Base-by-base conservation (phyloP, 1,284 basidiomycete species). In the Rhodotorula sp. region DNA sequence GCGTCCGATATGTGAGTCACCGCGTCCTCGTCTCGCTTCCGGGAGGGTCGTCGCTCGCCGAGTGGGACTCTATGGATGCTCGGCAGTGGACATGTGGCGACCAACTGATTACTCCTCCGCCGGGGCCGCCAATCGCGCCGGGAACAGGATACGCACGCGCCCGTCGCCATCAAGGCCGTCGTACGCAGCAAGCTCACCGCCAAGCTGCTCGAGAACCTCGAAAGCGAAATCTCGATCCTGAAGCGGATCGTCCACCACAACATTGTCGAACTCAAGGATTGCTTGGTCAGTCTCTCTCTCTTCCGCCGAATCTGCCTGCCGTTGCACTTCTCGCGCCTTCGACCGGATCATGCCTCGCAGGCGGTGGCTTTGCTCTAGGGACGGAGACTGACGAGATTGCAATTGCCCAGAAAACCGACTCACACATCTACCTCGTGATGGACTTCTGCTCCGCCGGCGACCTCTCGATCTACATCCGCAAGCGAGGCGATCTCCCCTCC, bases 341-440 rank as follows among this genome's bases (percentile, higher is more conserved):
- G 48, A 49, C 48, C 48, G 48, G 8, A 19, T 21, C 10, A 18
- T 18, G 19, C 19, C 16, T 10, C 18, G 6, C 48, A 49, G 16
- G 19, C 48, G 19, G 18, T 49, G 3, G 21, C 16, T 15, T n/a
- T n/a, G n/a, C 5, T 4, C 48, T 49, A 49, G 14, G 3, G 15
- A 23, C 14, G 49, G 5, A n/a, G 54, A 28, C 23, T 47, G 38
- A 45, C 31, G 14, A 8, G 50, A 43, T 38, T 38, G 5, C 14
- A 10, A 10, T 18, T 28, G n/a, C 5, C 48, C 79, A 95, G 93
- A 91, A 93, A 79, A 92, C 92, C 43, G 91, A 95, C 77, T 87
- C 88, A 68, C 89, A 95, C 81, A 97, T 99, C 80, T 97, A 97
- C 83, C 88, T 99, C 67, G 90, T 99, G 79, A 99, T 99, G 90